Evolutionary conservation across 2,329 filamentous ascomycete species (phyloP).

Genomic region (Colletotrichum musae): DNA sequence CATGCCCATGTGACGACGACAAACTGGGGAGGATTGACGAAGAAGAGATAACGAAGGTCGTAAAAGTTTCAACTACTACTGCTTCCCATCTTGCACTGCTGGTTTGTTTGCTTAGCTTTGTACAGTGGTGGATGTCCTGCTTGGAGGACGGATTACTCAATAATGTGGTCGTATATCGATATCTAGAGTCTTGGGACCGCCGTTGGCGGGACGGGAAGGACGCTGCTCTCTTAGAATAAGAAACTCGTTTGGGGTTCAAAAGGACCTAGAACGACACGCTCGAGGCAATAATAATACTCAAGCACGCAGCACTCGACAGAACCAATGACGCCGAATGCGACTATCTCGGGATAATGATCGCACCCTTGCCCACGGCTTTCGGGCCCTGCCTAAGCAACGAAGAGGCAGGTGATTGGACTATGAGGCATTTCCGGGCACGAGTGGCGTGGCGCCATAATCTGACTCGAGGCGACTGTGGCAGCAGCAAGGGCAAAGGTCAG

Average conservation of each 20-base stretch:
- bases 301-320: constrained; percentile 17
- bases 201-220: too few species aligned
- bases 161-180: too few species aligned
- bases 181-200: too few species aligned
- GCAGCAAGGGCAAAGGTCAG: background rate
- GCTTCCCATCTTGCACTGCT: too few species aligned
- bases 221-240: constrained; percentile 3
- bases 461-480: constrained; percentile 16
- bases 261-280: background rate
- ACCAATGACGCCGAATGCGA: constrained; percentile 9
- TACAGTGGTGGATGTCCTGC: too few species aligned
- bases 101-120: too few species aligned
- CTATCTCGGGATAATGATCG: constrained; percentile 23
- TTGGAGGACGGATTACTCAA: too few species aligned
- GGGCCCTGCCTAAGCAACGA: constrained; percentile 3
- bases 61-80: background rate
- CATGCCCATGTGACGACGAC: constrained; percentile 20
- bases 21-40: background rate
- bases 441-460: constrained; percentile 13
- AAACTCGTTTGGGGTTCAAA: constrained; percentile 25
- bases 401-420: constrained; percentile 18
- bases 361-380: background rate
- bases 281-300: constrained; percentile 14
- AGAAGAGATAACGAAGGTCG: too few species aligned
- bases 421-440: constrained; percentile 9